These are phyloP conservation scores for Aspergillus versicolor DNA, from an alignment of 2,329 filamentous ascomycete species.

Conservation along the genomic window DNA sequence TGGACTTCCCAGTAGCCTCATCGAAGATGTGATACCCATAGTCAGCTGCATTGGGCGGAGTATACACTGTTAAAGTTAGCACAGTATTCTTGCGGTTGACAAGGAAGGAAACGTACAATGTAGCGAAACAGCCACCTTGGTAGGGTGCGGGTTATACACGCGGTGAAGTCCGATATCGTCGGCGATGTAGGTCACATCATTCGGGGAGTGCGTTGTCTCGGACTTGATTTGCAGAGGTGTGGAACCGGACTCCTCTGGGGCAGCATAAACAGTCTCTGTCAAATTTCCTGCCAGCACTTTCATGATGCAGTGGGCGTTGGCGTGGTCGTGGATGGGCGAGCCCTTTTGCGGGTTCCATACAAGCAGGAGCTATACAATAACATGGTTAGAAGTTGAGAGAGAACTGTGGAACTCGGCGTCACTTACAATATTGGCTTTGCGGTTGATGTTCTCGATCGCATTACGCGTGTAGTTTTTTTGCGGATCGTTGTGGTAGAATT, in stretches of 20 bases:
- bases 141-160: slow-evolving; percentile 27
- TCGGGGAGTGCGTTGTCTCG: slow-evolving; percentile 22
- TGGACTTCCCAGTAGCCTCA: slow-evolving; percentile 26
- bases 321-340: slow-evolving; percentile 36
- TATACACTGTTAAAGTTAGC: slow-evolving; percentile 25
- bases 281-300: slow-evolving; percentile 33
- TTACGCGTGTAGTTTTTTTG: slow-evolving; percentile 36
- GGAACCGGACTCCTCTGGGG: not conserved
- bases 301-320: slow-evolving; percentile 39
- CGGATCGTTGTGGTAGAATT: slow-evolving; percentile 29
- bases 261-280: slow-evolving; percentile 28
- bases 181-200: slow-evolving; percentile 35
- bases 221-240: slow-evolving; percentile 25
- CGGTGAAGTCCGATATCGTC: slow-evolving; percentile 34
- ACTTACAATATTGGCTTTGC: slow-evolving; percentile 33
- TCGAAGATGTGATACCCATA: slow-evolving; percentile 35
- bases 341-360: slow-evolving; percentile 39
- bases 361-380: slow-evolving; percentile 22
- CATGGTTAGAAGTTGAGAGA: not conserved
- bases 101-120: slow-evolving; percentile 23
- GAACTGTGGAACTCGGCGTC: too few species aligned
- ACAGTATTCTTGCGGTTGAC: not conserved
- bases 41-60: slow-evolving; percentile 34
- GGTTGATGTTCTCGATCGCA: slow-evolving; percentile 33
- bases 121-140: slow-evolving; percentile 32